phyloP scores from a whole-genome alignment of 495 filamentous ascomycete genomes.

The Penicillium robsamsonii region DNA sequence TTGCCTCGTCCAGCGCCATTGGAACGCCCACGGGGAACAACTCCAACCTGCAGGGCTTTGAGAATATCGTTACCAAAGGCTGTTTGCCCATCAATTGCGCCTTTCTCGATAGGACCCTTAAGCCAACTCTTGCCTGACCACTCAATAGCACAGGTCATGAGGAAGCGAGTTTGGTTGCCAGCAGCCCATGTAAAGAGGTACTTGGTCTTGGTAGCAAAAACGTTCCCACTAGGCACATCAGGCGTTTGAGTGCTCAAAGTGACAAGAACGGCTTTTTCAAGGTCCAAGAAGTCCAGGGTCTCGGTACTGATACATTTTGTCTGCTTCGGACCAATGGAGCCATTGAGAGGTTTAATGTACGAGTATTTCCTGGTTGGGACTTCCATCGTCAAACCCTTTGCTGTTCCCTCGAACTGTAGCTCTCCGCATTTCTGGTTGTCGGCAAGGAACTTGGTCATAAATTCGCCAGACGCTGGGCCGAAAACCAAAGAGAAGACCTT shows the following conservation, averaged over 20 bases:
- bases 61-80: conserved; percentile 76
- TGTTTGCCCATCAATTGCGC: conserved; percentile 84
- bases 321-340: conserved; percentile 84
- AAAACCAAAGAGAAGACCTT: conserved; percentile 89
- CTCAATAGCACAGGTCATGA: conserved; percentile 85
- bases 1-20: conserved; percentile 39
- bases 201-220: conserved; percentile 87
- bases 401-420: conserved; percentile 75
- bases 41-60: conserved; percentile 66
- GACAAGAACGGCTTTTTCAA: conserved; percentile 82
- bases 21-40: conserved; percentile 61
- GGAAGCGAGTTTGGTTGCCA: conserved; percentile 75
- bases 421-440: conserved; percentile 88
- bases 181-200: conserved; percentile 93
- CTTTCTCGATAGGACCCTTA: conserved; percentile 95
- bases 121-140: conserved; percentile 99
- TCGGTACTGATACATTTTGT: conserved; percentile 93
- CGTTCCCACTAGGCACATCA: conserved; percentile 91
- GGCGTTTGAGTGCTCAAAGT: conserved; percentile 82
- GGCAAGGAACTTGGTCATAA: conserved; percentile 79
- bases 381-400: conserved; percentile 70
- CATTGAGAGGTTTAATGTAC: conserved; percentile 89
- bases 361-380: conserved; percentile 71
- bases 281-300: conserved; percentile 73
- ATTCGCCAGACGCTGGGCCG: conserved; percentile 71